Conservation (phyloP, 805 yeast species). For the Candida koratica region DNA sequence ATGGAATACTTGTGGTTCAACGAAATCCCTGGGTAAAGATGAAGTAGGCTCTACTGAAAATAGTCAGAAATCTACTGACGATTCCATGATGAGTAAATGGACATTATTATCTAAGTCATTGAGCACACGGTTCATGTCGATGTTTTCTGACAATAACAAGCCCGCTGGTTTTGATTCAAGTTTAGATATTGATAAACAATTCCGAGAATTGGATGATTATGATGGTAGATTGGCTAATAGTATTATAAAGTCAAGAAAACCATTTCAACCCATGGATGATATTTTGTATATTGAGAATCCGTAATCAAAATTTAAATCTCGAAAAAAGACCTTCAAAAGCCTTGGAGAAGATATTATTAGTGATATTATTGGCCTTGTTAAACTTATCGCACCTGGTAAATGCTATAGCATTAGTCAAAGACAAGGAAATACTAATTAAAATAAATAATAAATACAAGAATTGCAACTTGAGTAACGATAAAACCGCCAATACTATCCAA, state of each 20-base stretch:
- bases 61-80: too few species aligned
- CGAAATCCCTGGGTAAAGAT: too few species aligned
- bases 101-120: too few species aligned
- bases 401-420: constrained; percentile 81
- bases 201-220: too few species aligned
- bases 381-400: constrained; percentile 91
- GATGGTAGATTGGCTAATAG: constrained; percentile 11
- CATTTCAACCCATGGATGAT: constrained; percentile 7
- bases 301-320: constrained; percentile 51
- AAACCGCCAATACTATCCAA: constrained; percentile 71
- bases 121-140: too few species aligned
- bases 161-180: too few species aligned
- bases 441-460: constrained; percentile 63
- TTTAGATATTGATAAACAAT: too few species aligned
- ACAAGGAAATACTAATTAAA: constrained; percentile 63
- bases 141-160: too few species aligned
- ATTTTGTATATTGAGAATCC: constrained; percentile 14
- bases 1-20: too few species aligned
- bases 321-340: constrained; percentile 45
- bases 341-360: constrained; percentile 52
- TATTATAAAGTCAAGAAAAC: constrained; percentile 14
- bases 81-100: too few species aligned
- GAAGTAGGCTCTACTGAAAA: too few species aligned
- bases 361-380: constrained; percentile 72
- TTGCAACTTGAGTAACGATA: constrained; percentile 77